These are phyloP conservation scores for Gautieria morchelliformis DNA, from an alignment of 768 basidiomycete species.

Conservation along the genomic window DNA sequence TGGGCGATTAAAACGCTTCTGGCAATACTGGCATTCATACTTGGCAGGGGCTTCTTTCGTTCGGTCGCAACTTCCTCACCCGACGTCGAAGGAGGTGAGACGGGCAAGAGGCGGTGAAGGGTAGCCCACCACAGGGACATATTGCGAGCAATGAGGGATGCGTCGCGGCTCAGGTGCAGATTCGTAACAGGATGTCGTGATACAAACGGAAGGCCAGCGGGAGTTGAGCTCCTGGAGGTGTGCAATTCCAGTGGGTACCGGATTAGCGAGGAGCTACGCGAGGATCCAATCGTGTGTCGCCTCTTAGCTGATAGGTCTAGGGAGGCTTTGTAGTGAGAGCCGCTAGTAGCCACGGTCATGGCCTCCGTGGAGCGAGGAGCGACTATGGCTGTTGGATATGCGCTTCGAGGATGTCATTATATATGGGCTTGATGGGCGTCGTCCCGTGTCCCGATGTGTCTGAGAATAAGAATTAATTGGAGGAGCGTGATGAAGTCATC, in stretches of 20 bases:
- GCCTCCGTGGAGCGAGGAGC: not conserved
- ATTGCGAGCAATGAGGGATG: not conserved
- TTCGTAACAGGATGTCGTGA: not conserved
- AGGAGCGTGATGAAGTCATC: not conserved
- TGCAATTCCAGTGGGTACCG: too few species aligned
- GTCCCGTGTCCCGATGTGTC: not conserved
- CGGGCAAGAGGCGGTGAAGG: not conserved
- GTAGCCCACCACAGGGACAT: not conserved
- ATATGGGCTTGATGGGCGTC: not conserved
- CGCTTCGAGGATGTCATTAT: not conserved
- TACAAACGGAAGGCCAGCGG: not conserved
- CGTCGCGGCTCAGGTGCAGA: not conserved
- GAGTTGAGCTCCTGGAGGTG: not conserved
- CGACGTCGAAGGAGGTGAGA: conserved; percentile 2
- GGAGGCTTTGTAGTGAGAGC: not conserved
- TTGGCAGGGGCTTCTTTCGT: conserved; percentile 4
- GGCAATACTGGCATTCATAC: conserved; percentile 67
- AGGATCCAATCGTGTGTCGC: not conserved
- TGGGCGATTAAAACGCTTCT: conserved; percentile 73
- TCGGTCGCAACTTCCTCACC: not conserved
- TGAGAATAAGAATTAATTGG: not conserved
- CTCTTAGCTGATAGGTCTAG: not conserved
- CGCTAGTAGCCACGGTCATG: not conserved
- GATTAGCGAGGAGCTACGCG: not conserved
- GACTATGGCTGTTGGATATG: not conserved